Evolutionary conservation across 2,329 filamentous ascomycete species (phyloP).

Genomic region (Ascochyta viciae-villosae): DNA sequence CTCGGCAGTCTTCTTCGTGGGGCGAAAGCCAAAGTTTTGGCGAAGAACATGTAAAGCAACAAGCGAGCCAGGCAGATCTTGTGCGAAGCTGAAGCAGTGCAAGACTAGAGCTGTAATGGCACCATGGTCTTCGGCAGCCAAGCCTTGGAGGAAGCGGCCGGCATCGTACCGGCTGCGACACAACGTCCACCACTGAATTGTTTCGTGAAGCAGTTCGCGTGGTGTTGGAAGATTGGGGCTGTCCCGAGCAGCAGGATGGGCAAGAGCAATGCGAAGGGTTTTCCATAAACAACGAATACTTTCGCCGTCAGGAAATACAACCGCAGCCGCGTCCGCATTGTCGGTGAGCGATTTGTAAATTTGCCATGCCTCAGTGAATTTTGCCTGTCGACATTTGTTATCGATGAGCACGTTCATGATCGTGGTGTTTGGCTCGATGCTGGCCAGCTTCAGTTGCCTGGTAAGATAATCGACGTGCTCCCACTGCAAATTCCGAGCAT

Average conservation of each 20-base stretch:
- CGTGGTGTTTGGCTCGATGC: slow-evolving; percentile 29
- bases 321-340: slow-evolving; percentile 17
- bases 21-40: slow-evolving; percentile 35
- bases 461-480: slow-evolving; percentile 45
- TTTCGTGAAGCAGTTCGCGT: slow-evolving; percentile 41
- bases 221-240: slow-evolving; percentile 37
- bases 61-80: slow-evolving; percentile 45
- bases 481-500: slow-evolving; percentile 37
- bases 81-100: slow-evolving; percentile 45
- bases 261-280: slow-evolving; percentile 40
- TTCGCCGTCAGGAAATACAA: slow-evolving; percentile 41
- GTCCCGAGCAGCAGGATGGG: slow-evolving; percentile 24
- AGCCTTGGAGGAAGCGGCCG: slow-evolving; percentile 35
- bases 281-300: slow-evolving; percentile 43
- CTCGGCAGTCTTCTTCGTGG: slow-evolving; percentile 25
- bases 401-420: slow-evolving; percentile 47
- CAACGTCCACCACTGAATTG: slow-evolving; percentile 37
- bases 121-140: slow-evolving; percentile 30
- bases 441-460: slow-evolving; percentile 31
- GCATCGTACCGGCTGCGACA: slow-evolving; percentile 35
- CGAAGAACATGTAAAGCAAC: slow-evolving; percentile 43
- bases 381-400: slow-evolving; percentile 37
- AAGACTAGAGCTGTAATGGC: slow-evolving; percentile 40
- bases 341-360: slow-evolving; percentile 39
- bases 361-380: slow-evolving; percentile 38